A percentile compares a stretch with the other conserved stretches of the same genome.
Conservation (phyloP, 2,329 filamentous ascomycete species). For the Aureobasidium subglaciale region DNA sequence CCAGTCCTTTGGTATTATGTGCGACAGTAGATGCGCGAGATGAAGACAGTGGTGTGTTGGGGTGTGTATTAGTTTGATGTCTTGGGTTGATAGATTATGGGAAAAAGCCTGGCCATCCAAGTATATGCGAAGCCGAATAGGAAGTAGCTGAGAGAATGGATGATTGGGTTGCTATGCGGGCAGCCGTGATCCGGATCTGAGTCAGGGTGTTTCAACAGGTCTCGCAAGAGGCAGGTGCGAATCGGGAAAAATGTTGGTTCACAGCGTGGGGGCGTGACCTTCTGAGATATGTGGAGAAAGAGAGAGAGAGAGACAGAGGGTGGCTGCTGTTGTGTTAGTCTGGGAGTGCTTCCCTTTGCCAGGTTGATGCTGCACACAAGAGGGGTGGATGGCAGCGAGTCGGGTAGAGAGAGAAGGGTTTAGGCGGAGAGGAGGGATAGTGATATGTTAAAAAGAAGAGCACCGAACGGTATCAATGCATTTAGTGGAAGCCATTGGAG, state of each 20-base stretch:
- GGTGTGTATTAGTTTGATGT: conserved; percentile 16
- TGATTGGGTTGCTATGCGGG: conserved; percentile 9
- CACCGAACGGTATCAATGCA: conserved; percentile 16
- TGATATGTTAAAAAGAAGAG: conserved; percentile 16
- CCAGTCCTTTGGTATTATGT: conserved; percentile 15
- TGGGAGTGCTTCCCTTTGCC: conserved; percentile 3
- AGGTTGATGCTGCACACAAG: conserved; percentile 8
- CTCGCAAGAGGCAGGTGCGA: conserved; percentile 12
- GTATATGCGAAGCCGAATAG: conserved; percentile 13
- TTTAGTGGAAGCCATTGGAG: conserved; percentile 16
- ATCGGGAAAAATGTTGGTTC: background rate
- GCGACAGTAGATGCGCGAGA: conserved; percentile 14
- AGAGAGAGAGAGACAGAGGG: too few species aligned
- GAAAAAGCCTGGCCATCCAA: conserved; percentile 7
- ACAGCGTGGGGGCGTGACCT: conserved; percentile 9
- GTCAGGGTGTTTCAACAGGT: conserved; percentile 16
- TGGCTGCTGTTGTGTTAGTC: background rate
- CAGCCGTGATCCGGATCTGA: conserved; percentile 14
- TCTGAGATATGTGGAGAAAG: conserved; percentile 11
- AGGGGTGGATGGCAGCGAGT: conserved; percentile 1
- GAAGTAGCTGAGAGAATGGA: conserved; percentile 11
- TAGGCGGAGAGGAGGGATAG: conserved; percentile 11
- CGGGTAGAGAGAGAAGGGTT: conserved; percentile 13
- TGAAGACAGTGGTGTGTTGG: conserved; percentile 8
- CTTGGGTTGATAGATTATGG: conserved; percentile 11